Evolutionary conservation across 179 eudicot species (phyloP).

Genomic region (Amaranthus tricolor): DNA sequence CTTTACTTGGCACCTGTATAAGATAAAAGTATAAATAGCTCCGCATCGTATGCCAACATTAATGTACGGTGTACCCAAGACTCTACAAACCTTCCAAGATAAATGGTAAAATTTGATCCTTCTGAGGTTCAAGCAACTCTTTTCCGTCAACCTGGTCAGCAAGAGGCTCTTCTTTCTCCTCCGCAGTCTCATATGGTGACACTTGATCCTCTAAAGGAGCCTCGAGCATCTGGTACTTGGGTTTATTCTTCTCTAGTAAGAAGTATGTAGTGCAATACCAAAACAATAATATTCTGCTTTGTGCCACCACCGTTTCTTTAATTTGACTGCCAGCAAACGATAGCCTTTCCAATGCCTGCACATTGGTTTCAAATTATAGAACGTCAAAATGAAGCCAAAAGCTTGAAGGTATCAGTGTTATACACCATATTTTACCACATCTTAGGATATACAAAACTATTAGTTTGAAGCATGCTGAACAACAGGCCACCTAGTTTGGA

Average conservation of each 20-base stretch:
- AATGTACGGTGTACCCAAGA: conserved; percentile 34
- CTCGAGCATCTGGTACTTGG: conserved; percentile 77
- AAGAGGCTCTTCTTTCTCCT: conserved; percentile 29
- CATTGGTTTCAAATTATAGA: conserved; percentile 1
- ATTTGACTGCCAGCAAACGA: conserved; percentile 68
- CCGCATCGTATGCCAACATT: conserved; percentile 40
- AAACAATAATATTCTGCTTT: conserved; percentile 73
- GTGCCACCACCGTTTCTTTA: conserved; percentile 69
- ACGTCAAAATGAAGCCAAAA: background rate
- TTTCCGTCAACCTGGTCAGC: conserved; percentile 34
- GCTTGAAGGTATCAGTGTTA: background rate
- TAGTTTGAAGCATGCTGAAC: background rate
- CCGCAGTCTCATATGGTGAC: conserved; percentile 38
- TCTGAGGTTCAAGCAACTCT: conserved; percentile 44
- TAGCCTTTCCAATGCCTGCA: conserved; percentile 83
- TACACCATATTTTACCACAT: background rate
- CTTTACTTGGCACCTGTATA: conserved; percentile 62
- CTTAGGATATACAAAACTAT: background rate
- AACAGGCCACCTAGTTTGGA: background rate
- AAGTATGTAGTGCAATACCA: conserved; percentile 86
- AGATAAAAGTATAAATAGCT: conserved; percentile 49
- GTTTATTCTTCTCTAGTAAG: conserved; percentile 85
- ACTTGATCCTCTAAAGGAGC: conserved; percentile 44
- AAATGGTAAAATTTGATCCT: conserved; percentile 63
- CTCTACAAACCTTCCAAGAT: conserved; percentile 83